A percentile compares a stretch with the other conserved stretches of the same genome.
These are phyloP conservation scores for Globisporangium spinosum DNA, from an alignment of 352 stramenopile species.

Conservation along the genomic window DNA sequence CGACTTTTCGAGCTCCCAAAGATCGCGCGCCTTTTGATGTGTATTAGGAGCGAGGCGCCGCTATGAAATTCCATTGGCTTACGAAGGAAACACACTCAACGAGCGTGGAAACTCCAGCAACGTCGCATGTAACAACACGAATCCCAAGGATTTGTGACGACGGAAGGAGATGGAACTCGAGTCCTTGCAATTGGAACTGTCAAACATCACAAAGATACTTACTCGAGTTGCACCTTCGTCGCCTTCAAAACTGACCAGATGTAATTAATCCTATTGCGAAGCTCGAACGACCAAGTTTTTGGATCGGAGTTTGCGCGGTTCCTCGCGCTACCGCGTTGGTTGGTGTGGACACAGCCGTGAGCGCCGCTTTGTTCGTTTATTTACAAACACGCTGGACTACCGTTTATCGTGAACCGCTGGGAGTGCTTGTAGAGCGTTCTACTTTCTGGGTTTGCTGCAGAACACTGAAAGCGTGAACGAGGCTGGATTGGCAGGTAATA, in stretches of 20 bases:
- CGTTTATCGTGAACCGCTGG: too few species aligned
- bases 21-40: constrained; percentile 5
- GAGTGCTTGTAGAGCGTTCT: too few species aligned
- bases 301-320: not conserved
- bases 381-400: not conserved
- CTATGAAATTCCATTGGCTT: constrained; percentile 1
- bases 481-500: too few species aligned
- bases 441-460: too few species aligned
- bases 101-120: not conserved
- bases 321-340: not conserved
- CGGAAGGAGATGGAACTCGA: too few species aligned
- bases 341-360: not conserved
- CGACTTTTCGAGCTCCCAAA: constrained; percentile 8
- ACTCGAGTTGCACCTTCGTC: not conserved
- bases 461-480: too few species aligned
- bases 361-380: not conserved
- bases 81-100: not conserved
- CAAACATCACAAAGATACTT: not conserved
- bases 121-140: not conserved
- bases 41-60: not conserved
- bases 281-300: not conserved
- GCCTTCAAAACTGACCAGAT: not conserved
- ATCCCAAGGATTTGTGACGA: too few species aligned
- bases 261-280: not conserved
- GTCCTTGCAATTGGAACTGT: not conserved